Base-by-base conservation (phyloP, 139 green algal species). In the Zygnema cylindricum region DNA sequence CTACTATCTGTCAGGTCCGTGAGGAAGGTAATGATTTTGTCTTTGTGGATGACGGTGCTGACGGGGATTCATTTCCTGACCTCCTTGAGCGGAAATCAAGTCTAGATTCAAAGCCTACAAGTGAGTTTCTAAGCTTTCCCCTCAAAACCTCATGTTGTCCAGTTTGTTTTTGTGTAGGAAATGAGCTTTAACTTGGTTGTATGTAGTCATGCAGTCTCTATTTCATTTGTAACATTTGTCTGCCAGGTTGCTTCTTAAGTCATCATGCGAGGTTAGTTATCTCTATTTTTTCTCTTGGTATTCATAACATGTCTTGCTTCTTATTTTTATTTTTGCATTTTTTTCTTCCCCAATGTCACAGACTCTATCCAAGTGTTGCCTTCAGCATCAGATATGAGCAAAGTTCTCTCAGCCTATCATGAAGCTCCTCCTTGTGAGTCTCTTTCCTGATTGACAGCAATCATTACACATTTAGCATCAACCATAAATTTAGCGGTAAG, bases 321-420 rank as follows among this genome's bases (percentile, higher is more conserved):
- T 16, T 16, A 16, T 79, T 43, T 16, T 79, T 16, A 79, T 54
- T 79, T 43, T 43, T 79, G 11, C 71, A 3, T 79, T 11, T 54
- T 16, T 79, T 16, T 43, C 71, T 79, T 79, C 38, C 21, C 71
- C 71, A 79, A 43, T 54, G 36, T 11, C 7, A 16, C 71, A 25
- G 7, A 7, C 49, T 63, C 71, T 54, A 16, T 79, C 36, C 71
- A 79, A 43, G 71, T 16, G 36, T 43, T 79, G 36, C 71, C 71
- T 16, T 79, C 71, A 54, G 71, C 71, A 40, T 79, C 71, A 16
- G 71, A 79, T 43, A 79, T 79, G 71, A 79, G 16, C 7, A 79
- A 79, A 79, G 71, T 79, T 11, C 71, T 79, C 11, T 79, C 71
- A 25, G 36, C 71, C 3, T 79, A 79, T 79, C 71, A 79, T 25